Conservation (phyloP, 768 basidiomycete genomes). For the Lentinula sp. region DNA sequence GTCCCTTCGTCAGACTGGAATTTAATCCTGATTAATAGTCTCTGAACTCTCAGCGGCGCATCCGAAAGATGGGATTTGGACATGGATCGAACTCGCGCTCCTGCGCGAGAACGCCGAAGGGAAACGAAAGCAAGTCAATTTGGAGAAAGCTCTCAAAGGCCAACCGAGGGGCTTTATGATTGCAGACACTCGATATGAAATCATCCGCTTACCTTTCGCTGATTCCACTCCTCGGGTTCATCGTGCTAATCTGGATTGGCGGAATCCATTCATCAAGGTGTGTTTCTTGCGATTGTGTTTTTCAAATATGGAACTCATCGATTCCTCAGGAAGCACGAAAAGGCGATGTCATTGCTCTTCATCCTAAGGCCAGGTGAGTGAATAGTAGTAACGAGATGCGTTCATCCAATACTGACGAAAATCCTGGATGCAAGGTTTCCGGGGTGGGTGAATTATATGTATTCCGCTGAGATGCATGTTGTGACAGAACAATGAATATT, state of each 20-base stretch:
- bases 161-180: conserved; percentile 4
- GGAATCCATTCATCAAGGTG: conserved; percentile 4
- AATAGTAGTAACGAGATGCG: too few relatives aligned
- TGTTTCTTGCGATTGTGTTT: background rate
- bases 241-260: conserved; percentile 2
- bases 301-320: background rate
- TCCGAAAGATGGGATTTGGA: conserved; percentile 2
- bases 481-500: background rate
- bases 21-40: background rate
- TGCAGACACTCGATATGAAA: conserved; percentile 3
- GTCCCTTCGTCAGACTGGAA: background rate
- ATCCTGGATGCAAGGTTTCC: background rate
- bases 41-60: background rate
- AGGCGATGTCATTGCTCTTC: conserved; percentile 2
- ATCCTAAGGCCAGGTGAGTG: background rate
- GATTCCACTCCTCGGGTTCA: conserved; percentile 4
- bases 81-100: conserved; percentile 6
- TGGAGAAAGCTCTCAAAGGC: background rate
- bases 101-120: background rate
- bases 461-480: conserved; percentile 3
- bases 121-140: background rate
- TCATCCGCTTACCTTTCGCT: conserved; percentile 3
- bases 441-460: background rate
- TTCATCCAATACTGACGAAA: background rate
- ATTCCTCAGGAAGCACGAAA: background rate